Evolutionary conservation across 2,329 filamentous ascomycete genomes (phyloP), one percentile per base, ranked within the genome.

Genomic region (Chaetomium olivaceum): DNA sequence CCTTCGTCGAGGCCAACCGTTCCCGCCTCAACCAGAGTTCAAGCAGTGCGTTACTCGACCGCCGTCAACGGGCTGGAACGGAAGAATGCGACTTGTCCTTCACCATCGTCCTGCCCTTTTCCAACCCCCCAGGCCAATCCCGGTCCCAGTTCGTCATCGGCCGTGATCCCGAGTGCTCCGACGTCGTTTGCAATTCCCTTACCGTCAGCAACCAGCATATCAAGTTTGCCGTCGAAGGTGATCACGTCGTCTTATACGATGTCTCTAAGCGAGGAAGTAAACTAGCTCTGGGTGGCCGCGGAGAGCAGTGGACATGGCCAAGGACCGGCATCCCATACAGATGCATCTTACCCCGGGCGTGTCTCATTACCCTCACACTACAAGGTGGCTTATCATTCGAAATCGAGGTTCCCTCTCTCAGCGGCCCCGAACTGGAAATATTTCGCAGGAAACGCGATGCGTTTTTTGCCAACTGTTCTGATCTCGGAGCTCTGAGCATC

Each of bases 171-270:
- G 4, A 21, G 2, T n/a, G n/a, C 16, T 56, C 52, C 27, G 60
- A 62, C 9, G 12, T 62, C 14, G 39, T 50, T 16, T 57, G 16
- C 11, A n/a, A 9, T 16, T 8, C 8, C n/a, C 14, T 7, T 5
- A 1, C 19, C 0, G 27, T 62, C 39, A 51, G 36, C 29, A 25
- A 25, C 52, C 11, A 25, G 2, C 60, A 62, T 5, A 36, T 62
- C 50, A 50, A 36, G 52, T 14, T 56, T n/a, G 52, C 25, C 39
- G 2, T 62, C 14, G 60, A 57, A 29, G 60, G 36, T 4, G 60
- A 62, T 3, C 52, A 62, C 39, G 4, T 62, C 19, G 51, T 62
- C 39, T 7, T 62, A 27, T 56, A 56, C 51, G 60, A 62, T 11
- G 27, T 57, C 8, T 62, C 51, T 1, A 33, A n/a, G 1, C 6